Evolutionary conservation across 2,329 filamentous ascomycete species (phyloP).

Genomic region (Aspergillus oerlinghausenensis): DNA sequence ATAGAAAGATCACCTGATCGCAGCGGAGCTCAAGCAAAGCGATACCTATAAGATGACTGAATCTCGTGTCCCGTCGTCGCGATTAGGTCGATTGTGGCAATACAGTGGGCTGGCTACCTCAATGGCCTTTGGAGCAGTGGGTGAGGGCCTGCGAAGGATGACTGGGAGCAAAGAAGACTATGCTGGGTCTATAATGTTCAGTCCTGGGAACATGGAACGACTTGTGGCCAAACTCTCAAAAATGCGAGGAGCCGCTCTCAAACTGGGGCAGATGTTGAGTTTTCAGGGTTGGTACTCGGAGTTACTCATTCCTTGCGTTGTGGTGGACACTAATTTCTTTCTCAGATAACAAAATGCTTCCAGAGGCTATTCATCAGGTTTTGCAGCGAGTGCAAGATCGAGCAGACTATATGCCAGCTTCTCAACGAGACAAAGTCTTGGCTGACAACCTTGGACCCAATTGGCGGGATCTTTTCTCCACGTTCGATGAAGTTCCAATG

Average conservation of each 20-base stretch:
- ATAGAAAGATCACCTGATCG: conserved; percentile 13
- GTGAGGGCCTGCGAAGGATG: conserved; percentile 74
- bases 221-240: conserved; percentile 87
- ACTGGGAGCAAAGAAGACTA: conserved; percentile 59
- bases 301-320: not conserved
- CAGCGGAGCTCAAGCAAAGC: conserved; percentile 23
- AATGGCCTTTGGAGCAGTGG: conserved; percentile 89
- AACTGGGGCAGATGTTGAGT: conserved; percentile 96
- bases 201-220: conserved; percentile 84
- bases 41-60: conserved; percentile 69
- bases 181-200: conserved; percentile 77
- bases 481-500: conserved; percentile 87
- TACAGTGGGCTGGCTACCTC: conserved; percentile 89
- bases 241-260: conserved; percentile 96
- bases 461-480: conserved; percentile 77
- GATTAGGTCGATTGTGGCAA: conserved; percentile 86
- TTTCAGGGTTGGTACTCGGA: conserved; percentile 60
- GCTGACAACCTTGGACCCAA: conserved; percentile 70
- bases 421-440: conserved; percentile 83
- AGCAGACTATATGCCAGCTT: conserved; percentile 96
- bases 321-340: conserved; percentile 2
- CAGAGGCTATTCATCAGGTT: conserved; percentile 78
- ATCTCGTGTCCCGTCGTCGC: conserved; percentile 83
- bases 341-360: conserved; percentile 84
- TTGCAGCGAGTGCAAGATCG: conserved; percentile 92